Percentiles rank a stretch among this genome's conserved stretches.
Evolutionary conservation across 2,329 filamentous ascomycete genomes (phyloP).

Genomic region (Penicillium vulpinum): DNA sequence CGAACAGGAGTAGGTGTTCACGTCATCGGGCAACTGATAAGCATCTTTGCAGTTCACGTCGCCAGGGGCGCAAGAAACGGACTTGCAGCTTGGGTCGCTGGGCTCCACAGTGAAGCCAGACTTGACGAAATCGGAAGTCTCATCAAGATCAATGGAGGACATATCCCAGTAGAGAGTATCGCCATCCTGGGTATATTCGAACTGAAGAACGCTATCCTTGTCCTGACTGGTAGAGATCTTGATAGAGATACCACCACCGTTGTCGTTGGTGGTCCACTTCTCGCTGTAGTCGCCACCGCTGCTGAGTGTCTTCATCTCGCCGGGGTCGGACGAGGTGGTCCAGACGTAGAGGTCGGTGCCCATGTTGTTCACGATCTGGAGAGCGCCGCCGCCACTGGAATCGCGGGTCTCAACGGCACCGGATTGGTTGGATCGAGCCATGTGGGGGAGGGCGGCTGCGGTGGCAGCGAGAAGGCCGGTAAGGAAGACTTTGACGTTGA

Average conservation of each 20-base stretch:
- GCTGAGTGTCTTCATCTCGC: conserved; percentile 29
- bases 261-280: conserved; percentile 29
- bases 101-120: conserved; percentile 34
- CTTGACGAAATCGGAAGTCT: conserved; percentile 33
- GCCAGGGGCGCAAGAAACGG: conserved; percentile 34
- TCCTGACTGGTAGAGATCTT: conserved; percentile 32
- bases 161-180: conserved; percentile 41
- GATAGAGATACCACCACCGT: conserved; percentile 39
- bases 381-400: conserved; percentile 17
- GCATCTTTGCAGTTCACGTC: conserved; percentile 33
- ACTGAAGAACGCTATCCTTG: conserved; percentile 22
- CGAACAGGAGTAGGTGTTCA: conserved; percentile 37
- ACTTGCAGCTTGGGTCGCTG: conserved; percentile 30
- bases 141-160: conserved; percentile 38
- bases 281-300: conserved; percentile 31
- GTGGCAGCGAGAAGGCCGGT: conserved; percentile 23
- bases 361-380: conserved; percentile 38
- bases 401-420: conserved; percentile 1
- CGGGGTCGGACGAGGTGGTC: conserved; percentile 29
- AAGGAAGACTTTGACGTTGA: conserved; percentile 25
- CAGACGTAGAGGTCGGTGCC: conserved; percentile 33
- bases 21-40: conserved; percentile 39
- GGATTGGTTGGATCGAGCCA: conserved; percentile 5
- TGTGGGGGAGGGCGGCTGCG: conserved; percentile 19
- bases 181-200: conserved; percentile 37